Percentiles rank a stretch among this genome's conserved stretches.
These are phyloP conservation scores for Trichoderma oligosporum DNA, from an alignment of 2,329 filamentous ascomycete species.

Conservation along the genomic window DNA sequence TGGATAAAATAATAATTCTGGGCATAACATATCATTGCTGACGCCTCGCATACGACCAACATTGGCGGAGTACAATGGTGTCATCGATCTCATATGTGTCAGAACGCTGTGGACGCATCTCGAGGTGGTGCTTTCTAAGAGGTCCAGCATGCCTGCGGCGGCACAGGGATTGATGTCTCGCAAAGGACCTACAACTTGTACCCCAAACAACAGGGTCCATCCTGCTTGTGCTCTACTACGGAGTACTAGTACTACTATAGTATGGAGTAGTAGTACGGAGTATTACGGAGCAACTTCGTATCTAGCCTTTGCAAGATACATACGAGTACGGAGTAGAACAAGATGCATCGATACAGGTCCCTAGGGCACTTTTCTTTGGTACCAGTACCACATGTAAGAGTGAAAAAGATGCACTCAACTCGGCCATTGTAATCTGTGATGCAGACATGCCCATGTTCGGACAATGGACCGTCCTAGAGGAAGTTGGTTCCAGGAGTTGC, in stretches of 20 bases:
- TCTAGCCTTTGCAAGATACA: not conserved
- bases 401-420: slow-evolving; percentile 5
- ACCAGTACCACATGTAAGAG: slow-evolving; percentile 8
- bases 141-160: slow-evolving; percentile 4
- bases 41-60: slow-evolving; percentile 12
- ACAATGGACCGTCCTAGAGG: not conserved
- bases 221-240: too few species aligned
- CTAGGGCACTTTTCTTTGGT: not conserved
- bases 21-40: slow-evolving; percentile 13
- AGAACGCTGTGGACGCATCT: slow-evolving; percentile 16
- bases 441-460: slow-evolving; percentile 6
- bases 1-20: slow-evolving; percentile 1
- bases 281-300: not conserved
- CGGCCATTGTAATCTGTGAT: not conserved
- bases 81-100: slow-evolving; percentile 19
- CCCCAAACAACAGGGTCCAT: slow-evolving; percentile 6
- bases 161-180: slow-evolving; percentile 4
- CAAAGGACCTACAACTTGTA: not conserved
- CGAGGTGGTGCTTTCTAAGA: not conserved
- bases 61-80: slow-evolving; percentile 15
- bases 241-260: too few species aligned
- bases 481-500: slow-evolving; percentile 14
- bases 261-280: too few species aligned
- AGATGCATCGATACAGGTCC: not conserved
- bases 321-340: too few species aligned